Conservation (phyloP, 148 eudicot genomes). For the Rhododendron ferrugineum region DNA sequence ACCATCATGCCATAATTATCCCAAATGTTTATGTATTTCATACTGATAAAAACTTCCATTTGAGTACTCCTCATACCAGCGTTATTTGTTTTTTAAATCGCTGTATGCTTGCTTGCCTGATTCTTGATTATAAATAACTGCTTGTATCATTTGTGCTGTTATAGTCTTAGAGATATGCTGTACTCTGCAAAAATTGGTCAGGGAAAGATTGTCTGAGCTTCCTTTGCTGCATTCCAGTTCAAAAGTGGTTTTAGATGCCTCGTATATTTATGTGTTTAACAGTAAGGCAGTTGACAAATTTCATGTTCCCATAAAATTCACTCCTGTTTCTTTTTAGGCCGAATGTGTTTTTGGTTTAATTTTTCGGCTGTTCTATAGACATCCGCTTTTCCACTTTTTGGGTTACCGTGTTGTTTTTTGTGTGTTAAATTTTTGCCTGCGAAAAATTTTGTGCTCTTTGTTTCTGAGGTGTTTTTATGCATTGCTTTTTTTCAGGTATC, state of each 20-base stretch:
- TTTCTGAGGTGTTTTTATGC: constrained; percentile 38
- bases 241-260: background rate
- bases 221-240: background rate
- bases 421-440: background rate
- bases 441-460: background rate
- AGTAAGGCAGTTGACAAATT: background rate
- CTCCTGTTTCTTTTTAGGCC: background rate
- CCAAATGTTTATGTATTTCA: background rate
- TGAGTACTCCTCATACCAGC: background rate
- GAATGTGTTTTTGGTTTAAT: background rate
- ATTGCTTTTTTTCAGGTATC: constrained; percentile 51
- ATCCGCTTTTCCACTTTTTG: background rate
- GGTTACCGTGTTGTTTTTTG: background rate
- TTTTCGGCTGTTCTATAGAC: background rate
- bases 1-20: background rate
- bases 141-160: background rate
- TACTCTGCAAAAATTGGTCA: background rate
- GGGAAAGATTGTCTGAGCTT: background rate
- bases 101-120: background rate
- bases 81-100: background rate
- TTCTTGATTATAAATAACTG: background rate
- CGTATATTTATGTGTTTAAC: background rate
- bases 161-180: background rate
- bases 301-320: no score
- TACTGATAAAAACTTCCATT: background rate